phyloP scores from a whole-genome alignment of 73 alveolate species.

The Effrenium voratum region DNA sequence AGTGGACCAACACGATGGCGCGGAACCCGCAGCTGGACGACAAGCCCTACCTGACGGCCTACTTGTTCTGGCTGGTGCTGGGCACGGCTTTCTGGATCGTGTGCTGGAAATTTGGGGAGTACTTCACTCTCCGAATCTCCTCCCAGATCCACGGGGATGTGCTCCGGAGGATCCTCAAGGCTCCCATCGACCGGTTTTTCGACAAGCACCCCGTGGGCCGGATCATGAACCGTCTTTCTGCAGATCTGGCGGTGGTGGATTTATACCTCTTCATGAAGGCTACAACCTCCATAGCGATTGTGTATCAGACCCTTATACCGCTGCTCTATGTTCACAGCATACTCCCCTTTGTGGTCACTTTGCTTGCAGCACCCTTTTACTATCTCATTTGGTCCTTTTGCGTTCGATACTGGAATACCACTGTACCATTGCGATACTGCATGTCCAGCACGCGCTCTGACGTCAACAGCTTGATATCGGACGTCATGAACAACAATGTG shows the following conservation, averaged over 20 bases:
- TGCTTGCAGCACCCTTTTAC: slow-evolving; percentile 67
- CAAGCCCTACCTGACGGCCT: slow-evolving; percentile 58
- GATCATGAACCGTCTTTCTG: slow-evolving; percentile 88
- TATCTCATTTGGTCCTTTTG: slow-evolving; percentile 77
- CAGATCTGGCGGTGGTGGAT: slow-evolving; percentile 80
- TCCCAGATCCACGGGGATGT: slow-evolving; percentile 86
- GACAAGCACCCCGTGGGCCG: slow-evolving; percentile 92
- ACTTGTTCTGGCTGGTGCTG: slow-evolving; percentile 39
- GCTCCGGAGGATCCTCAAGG: slow-evolving; percentile 29
- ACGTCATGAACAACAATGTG: slow-evolving; percentile 88
- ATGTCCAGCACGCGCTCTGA: slow-evolving; percentile 87
- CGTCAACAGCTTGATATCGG: slow-evolving; percentile 82
- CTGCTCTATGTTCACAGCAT: slow-evolving; percentile 59
- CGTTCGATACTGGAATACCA: slow-evolving; percentile 81
- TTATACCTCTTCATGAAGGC: slow-evolving; percentile 78
- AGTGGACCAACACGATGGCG: slow-evolving; percentile 78
- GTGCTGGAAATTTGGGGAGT: slow-evolving; percentile 78
- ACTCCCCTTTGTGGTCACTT: slow-evolving; percentile 39
- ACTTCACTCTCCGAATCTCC: slow-evolving; percentile 66
- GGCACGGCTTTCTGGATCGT: slow-evolving; percentile 75
- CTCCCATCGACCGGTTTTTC: slow-evolving; percentile 86
- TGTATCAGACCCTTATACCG: slow-evolving; percentile 72
- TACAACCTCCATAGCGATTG: slow-evolving; percentile 62
- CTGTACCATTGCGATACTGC: slow-evolving; percentile 75
- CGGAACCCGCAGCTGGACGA: slow-evolving; percentile 49